phyloP scores from a whole-genome alignment of 371 early-diverging fungal genomes.

The Polyrhizophydium stewartii region DNA sequence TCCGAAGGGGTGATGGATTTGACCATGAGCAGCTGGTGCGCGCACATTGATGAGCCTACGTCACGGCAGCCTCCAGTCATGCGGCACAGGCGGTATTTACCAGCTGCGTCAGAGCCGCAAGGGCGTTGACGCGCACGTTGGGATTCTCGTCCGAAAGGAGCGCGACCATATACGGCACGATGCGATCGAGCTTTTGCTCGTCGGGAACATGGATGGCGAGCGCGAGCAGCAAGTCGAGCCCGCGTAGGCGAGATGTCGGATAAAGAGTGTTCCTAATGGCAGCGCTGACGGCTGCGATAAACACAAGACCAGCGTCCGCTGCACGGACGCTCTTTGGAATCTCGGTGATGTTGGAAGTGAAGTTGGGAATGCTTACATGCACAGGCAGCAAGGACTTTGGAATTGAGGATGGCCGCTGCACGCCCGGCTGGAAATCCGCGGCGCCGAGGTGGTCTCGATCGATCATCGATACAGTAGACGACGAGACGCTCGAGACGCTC shows the following conservation, averaged over 20 bases:
- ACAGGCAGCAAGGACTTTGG: slow-evolving; percentile 18
- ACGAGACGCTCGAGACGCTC: too few species aligned
- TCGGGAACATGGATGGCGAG: slow-evolving; percentile 65
- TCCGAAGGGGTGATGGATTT: slow-evolving; percentile 76
- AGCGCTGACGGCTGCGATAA: slow-evolving; percentile 56
- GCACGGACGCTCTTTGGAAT: background rate
- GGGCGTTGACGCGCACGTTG: slow-evolving; percentile 67
- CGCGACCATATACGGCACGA: slow-evolving; percentile 77
- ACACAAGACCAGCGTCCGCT: slow-evolving; percentile 37
- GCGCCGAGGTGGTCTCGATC: too few species aligned
- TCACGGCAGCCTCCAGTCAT: background rate
- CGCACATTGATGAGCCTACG: background rate
- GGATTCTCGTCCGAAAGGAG: slow-evolving; percentile 66
- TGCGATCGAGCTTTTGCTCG: slow-evolving; percentile 71
- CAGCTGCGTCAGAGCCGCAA: slow-evolving; percentile 72
- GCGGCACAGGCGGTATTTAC: slow-evolving; percentile 30
- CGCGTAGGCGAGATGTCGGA: slow-evolving; percentile 69
- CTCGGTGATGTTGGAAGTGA: background rate
- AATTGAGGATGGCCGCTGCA: too few species aligned
- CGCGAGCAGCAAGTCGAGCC: slow-evolving; percentile 70
- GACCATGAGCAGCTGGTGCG: slow-evolving; percentile 61
- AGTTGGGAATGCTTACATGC: slow-evolving; percentile 23
- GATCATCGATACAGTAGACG: too few species aligned
- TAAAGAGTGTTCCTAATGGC: slow-evolving; percentile 66
- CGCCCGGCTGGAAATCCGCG: too few species aligned